Percentiles rank a stretch among this genome's conserved stretches.
Evolutionary conservation across 2,329 filamentous ascomycete species (phyloP).

Genomic region (Arthrobotrys sphaeroides): DNA sequence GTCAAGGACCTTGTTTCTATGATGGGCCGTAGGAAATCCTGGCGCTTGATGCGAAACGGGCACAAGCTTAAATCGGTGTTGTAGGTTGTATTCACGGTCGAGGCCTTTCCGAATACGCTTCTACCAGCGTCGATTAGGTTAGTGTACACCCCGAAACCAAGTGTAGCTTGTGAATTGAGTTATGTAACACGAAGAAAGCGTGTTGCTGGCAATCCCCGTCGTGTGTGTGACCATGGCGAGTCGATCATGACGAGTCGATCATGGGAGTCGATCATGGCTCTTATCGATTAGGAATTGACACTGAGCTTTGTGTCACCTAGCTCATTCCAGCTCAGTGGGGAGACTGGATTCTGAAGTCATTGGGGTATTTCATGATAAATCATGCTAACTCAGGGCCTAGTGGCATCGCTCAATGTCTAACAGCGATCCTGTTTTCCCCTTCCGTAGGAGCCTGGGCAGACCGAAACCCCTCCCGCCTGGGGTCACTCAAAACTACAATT

Average conservation of each 20-base stretch:
- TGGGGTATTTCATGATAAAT: background rate
- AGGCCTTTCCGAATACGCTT: conserved; percentile 33
- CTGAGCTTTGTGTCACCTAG: background rate
- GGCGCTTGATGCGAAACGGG: conserved; percentile 60
- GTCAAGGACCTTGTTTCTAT: conserved; percentile 54
- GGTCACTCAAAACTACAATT: conserved; percentile 63
- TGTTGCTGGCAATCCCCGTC: too few relatives aligned
- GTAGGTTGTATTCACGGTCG: conserved; percentile 46
- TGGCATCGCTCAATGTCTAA: conserved; percentile 60
- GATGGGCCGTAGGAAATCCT: conserved; percentile 59
- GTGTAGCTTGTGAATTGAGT: background rate
- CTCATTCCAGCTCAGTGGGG: background rate
- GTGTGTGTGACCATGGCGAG: too few relatives aligned
- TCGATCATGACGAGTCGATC: too few relatives aligned
- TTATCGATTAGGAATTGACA: background rate
- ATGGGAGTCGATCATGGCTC: background rate
- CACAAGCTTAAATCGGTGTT: conserved; percentile 23
- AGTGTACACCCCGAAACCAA: too few relatives aligned
- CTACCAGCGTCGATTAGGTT: conserved; percentile 37
- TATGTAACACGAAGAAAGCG: background rate
- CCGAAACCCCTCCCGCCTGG: conserved; percentile 61
- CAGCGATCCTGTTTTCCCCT: conserved; percentile 63
- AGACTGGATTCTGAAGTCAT: background rate
- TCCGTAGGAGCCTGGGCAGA: conserved; percentile 64
- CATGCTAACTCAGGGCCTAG: conserved; percentile 37